A percentile compares a stretch with the other conserved stretches of the same genome.
Conservation (phyloP, 768 basidiomycete genomes). For the Agaricus blazei region DNA sequence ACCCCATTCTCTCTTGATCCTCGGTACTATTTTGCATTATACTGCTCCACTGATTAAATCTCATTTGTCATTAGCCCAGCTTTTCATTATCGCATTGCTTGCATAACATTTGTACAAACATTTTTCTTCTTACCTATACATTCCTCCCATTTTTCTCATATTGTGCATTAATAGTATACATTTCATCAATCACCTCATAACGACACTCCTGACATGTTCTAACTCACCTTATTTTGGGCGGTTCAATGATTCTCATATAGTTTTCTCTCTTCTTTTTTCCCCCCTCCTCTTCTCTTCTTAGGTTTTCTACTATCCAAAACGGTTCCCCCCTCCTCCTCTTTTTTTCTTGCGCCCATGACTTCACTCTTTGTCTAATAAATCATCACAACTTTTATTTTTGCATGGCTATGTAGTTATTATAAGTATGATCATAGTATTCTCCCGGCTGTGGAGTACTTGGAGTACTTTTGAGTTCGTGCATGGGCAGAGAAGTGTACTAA, state of each 20-base stretch:
- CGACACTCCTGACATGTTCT: not conserved
- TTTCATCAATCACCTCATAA: not conserved
- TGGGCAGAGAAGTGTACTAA: not conserved
- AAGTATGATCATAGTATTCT: not conserved
- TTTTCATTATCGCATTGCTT: not conserved
- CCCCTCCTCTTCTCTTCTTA: not conserved
- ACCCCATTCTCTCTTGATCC: too few relatives aligned
- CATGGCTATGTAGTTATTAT: constrained; percentile 5
- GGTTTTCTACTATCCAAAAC: not conserved
- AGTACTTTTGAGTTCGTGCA: too few relatives aligned
- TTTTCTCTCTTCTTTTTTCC: not conserved
- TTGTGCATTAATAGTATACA: constrained; percentile 3
- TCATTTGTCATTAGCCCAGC: not conserved
- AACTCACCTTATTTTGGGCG: not conserved
- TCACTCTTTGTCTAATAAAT: too few relatives aligned
- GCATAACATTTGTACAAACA: not conserved
- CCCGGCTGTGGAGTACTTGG: not conserved
- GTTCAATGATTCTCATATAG: too few relatives aligned
- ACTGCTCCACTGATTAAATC: not conserved
- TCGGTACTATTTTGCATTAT: not conserved
- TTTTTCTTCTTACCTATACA: not conserved
- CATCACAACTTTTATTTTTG: not conserved
- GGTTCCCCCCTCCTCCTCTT: too few relatives aligned
- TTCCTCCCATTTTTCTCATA: not conserved
- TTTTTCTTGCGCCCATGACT: not conserved